phyloP scores from a whole-genome alignment of 2,329 filamentous ascomycete species.

The Gremmenia infestans region DNA sequence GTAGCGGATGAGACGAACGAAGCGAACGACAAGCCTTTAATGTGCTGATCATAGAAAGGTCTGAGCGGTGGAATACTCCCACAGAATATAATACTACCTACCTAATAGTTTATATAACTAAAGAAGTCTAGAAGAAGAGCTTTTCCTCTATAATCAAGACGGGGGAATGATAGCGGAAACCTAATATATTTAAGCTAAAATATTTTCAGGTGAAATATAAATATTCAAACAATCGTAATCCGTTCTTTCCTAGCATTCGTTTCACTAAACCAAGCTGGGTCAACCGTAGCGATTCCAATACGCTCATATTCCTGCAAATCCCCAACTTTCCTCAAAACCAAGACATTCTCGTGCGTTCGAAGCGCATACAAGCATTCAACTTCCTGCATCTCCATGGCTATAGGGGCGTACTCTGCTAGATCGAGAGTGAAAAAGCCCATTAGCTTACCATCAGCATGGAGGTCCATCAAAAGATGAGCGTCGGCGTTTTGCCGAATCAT shows the following conservation, averaged over 20 bases:
- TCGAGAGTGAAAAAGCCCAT: slow-evolving; percentile 3
- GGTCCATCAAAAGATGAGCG: background rate
- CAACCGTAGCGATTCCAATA: slow-evolving; percentile 5
- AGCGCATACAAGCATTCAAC: slow-evolving; percentile 6
- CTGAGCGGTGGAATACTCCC: slow-evolving; percentile 8
- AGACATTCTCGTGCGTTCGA: background rate
- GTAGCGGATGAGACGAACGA: background rate
- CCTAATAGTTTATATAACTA: too few relatives aligned
- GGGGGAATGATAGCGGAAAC: background rate
- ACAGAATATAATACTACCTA: slow-evolving; percentile 4
- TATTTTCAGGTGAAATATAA: too few relatives aligned
- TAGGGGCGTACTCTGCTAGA: slow-evolving; percentile 1
- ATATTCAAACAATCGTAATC: slow-evolving; percentile 6
- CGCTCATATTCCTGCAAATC: slow-evolving; percentile 7
- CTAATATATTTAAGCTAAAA: too few relatives aligned
- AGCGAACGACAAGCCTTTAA: background rate
- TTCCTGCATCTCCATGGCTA: background rate
- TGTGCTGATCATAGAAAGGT: background rate
- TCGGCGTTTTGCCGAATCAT: background rate
- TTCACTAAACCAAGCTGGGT: slow-evolving; percentile 6
- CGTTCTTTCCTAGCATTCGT: slow-evolving; percentile 1
- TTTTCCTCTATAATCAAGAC: background rate
- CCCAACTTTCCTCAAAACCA: slow-evolving; percentile 3
- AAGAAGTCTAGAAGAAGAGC: too few relatives aligned
- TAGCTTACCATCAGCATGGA: background rate